These are phyloP conservation scores for Solanum bukasovii DNA, from an alignment of 257 asterid species.

Conservation along the genomic window DNA sequence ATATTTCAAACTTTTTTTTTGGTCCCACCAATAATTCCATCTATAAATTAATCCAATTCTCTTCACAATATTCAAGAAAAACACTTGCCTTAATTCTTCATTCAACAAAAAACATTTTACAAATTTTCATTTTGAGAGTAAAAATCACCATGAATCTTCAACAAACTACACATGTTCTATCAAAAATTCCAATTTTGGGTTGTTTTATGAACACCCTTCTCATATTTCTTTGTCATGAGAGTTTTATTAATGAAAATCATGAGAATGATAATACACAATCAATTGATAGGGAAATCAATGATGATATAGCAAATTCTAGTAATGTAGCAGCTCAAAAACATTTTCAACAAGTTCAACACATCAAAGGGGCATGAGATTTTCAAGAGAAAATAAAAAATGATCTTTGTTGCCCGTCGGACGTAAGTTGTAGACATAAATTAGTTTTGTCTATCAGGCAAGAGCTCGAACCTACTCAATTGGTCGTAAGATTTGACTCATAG, in stretches of 20 bases:
- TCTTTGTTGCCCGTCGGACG: fast-evolving
- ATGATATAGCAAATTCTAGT: neutral
- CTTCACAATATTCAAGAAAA: neutral
- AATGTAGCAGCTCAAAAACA: slow-evolving; percentile 28
- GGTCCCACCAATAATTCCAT: neutral
- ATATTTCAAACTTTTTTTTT: neutral
- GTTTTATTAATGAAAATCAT: neutral
- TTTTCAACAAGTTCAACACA: slow-evolving; percentile 19
- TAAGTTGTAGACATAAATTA: too few relatives aligned
- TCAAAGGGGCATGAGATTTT: slow-evolving; percentile 3
- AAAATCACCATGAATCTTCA: neutral
- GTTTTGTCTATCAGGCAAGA: too few relatives aligned
- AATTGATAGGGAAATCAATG: neutral
- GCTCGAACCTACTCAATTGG: too few relatives aligned
- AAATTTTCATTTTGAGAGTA: neutral
- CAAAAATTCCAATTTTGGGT: neutral
- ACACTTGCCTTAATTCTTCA: neutral
- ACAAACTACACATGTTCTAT: neutral
- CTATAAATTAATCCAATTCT: neutral
- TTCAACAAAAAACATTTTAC: neutral
- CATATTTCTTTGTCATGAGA: neutral
- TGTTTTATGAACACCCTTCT: neutral
- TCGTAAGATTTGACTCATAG: too few relatives aligned
- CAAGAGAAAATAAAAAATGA: neutral
- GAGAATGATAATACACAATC: neutral